These are phyloP conservation scores for Austroboletus niveus DNA, from an alignment of 1,284 basidiomycete species.

Conservation along the genomic window DNA sequence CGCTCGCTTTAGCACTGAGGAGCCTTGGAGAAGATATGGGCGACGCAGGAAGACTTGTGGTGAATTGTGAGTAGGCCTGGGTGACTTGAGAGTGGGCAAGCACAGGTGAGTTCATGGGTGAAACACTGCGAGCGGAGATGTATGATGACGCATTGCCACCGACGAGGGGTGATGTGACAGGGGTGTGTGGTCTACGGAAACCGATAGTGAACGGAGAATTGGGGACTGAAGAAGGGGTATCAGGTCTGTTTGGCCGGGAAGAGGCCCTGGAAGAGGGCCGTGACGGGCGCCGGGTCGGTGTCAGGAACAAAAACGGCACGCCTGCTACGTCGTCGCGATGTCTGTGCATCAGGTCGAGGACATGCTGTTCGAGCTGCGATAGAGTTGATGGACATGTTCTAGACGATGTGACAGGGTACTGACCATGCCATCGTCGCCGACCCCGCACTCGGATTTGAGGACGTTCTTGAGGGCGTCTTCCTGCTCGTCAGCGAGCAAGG, in stretches of 20 bases:
- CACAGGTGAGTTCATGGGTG: constrained; percentile 68
- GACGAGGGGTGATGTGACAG: constrained; percentile 68
- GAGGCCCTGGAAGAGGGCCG: constrained; percentile 81
- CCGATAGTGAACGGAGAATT: constrained; percentile 66
- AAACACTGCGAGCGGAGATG: constrained; percentile 57
- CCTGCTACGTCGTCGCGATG: constrained; percentile 79
- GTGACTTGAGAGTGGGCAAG: constrained; percentile 53
- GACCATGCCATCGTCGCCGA: constrained; percentile 74
- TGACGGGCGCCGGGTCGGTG: constrained; percentile 74
- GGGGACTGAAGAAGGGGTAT: constrained; percentile 70
- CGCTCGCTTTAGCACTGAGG: constrained; percentile 65
- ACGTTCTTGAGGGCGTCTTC: constrained; percentile 82
- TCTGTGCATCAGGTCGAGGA: constrained; percentile 84
- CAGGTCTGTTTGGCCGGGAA: constrained; percentile 63
- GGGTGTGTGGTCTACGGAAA: constrained; percentile 76
- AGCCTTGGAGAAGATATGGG: constrained; percentile 59
- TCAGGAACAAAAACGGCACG: constrained; percentile 78
- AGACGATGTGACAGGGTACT: constrained; percentile 7
- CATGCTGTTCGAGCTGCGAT: constrained; percentile 69
- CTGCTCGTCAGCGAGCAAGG: constrained; percentile 73
- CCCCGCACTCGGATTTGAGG: constrained; percentile 67
- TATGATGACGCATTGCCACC: constrained; percentile 54
- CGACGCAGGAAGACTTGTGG: constrained; percentile 67
- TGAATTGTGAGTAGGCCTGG: constrained; percentile 54
- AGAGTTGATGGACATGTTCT: constrained; percentile 12